A percentile compares a stretch with the other conserved stretches of the same genome.
phyloP scores from a whole-genome alignment of 768 basidiomycete species.

The Lenzites betulinus region DNA sequence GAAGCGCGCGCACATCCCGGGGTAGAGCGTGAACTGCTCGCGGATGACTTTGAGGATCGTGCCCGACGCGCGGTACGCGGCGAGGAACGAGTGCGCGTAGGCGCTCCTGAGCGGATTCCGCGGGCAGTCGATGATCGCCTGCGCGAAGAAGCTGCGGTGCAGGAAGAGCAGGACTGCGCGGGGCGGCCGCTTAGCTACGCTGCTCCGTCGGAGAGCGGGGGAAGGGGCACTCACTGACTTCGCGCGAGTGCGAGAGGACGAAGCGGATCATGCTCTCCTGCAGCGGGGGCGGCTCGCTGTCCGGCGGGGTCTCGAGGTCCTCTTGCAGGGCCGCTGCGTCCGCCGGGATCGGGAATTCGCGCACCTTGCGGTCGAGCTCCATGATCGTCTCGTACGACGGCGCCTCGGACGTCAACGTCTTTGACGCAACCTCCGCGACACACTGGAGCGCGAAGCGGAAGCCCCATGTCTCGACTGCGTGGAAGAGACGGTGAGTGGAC shows the following conservation, averaged over 20 bases:
- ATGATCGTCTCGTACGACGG: slow-evolving; percentile 67
- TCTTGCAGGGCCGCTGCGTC: slow-evolving; percentile 43
- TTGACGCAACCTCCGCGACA: slow-evolving; percentile 61
- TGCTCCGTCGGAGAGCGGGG: slow-evolving; percentile 34
- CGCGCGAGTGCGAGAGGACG: slow-evolving; percentile 43
- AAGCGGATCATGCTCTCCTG: slow-evolving; percentile 42
- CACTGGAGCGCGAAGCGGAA: slow-evolving; percentile 67
- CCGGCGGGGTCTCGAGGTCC: slow-evolving; percentile 23
- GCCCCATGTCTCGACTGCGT: slow-evolving; percentile 58
- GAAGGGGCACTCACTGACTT: slow-evolving; percentile 51
- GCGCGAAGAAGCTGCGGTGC: slow-evolving; percentile 72
- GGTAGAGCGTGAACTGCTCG: slow-evolving; percentile 53
- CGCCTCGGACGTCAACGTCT: slow-evolving; percentile 63
- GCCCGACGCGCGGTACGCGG: slow-evolving; percentile 69
- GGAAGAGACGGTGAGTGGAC: neutral
- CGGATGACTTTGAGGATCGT: slow-evolving; percentile 55
- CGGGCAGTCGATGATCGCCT: slow-evolving; percentile 69
- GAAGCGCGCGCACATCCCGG: slow-evolving; percentile 59
- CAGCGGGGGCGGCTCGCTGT: slow-evolving; percentile 25
- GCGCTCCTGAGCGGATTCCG: slow-evolving; percentile 67
- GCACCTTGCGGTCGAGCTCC: slow-evolving; percentile 69
- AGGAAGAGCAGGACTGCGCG: slow-evolving; percentile 59
- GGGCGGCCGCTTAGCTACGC: neutral
- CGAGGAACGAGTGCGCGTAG: slow-evolving; percentile 72
- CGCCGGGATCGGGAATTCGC: slow-evolving; percentile 58